Evolutionary conservation across 2,329 filamentous ascomycete species (phyloP), one percentile per base, ranked within the genome.

Genomic region (Pestalotiopsis sp.): DNA sequence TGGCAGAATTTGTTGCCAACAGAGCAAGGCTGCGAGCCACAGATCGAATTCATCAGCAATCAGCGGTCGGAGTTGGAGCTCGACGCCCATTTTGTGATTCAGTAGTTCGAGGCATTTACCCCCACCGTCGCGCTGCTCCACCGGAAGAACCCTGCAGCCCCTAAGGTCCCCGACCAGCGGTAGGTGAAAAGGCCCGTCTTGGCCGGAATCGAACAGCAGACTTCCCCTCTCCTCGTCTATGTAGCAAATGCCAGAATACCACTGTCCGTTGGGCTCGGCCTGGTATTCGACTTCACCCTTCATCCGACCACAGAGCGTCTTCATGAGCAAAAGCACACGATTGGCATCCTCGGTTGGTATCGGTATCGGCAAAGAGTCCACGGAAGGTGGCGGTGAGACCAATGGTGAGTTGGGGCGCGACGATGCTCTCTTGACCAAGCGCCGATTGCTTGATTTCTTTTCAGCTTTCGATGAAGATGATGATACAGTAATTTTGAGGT

Each of bases 21-120:
- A 93, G 39, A 95, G 84, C 59, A 96, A 80, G 7, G 93, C 93
- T 14, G 93, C 93, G 68, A 95, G 88, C 93, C 93, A 96, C 25
- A 91, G 84, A 73, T 95, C 92, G 72, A 91, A 88, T 75, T 95
- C 92, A 23, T 90, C 87, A 39, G 86, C 80, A 2, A 86, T 85
- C 9, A 88, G 78, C 14, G 93, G 91, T 45, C 90, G 87, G 68
- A 96, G 81, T 66, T 92, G 82, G 58, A 93, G 82, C 71, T 92
- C 87, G 27, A 89, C 78, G 7, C 86, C 86, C 31, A 85, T 84
- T 59, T 87, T 85, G 66, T 86, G 82, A 66, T 84, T 85, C 59
- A 83, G 79, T 12, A 91, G 77, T 73, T 90, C 87, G 3, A 91
- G 80, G 70, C 86, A 89, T 68, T 80, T 82, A 57, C 78, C 78